Percentiles rank a stretch among this genome's conserved stretches.
phyloP scores from a whole-genome alignment of 1,139 yeast species.

The Taphrina deformans region DNA sequence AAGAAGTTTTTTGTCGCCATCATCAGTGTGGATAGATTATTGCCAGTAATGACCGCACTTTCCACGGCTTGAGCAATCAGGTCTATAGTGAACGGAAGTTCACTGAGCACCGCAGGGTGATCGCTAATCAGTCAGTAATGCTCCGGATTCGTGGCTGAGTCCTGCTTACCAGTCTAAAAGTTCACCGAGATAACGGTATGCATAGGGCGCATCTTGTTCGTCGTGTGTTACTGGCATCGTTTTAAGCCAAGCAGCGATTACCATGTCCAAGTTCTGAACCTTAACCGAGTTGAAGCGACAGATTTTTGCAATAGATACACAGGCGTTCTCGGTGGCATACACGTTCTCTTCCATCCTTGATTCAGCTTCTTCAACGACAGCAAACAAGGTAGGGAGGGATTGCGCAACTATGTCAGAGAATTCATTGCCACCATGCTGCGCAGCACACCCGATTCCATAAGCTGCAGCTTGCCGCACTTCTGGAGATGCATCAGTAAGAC shows the following conservation, averaged over 20 bases:
- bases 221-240: slow-evolving; percentile 81
- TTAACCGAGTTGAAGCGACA: slow-evolving; percentile 47
- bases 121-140: slow-evolving; percentile 10
- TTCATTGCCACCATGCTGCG: slow-evolving; percentile 68
- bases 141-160: background rate
- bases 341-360: slow-evolving; percentile 81
- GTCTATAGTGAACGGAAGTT: slow-evolving; percentile 67
- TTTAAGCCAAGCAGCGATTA: slow-evolving; percentile 73
- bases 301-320: slow-evolving; percentile 80
- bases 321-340: slow-evolving; percentile 82
- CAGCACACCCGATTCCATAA: slow-evolving; percentile 80
- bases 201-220: slow-evolving; percentile 86
- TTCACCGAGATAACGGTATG: slow-evolving; percentile 73
- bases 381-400: slow-evolving; percentile 70
- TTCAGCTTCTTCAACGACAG: slow-evolving; percentile 76
- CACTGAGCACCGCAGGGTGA: slow-evolving; percentile 61
- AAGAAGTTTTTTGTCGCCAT: slow-evolving; percentile 7
- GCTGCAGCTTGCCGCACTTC: slow-evolving; percentile 86
- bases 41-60: slow-evolving; percentile 57
- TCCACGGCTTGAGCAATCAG: slow-evolving; percentile 74
- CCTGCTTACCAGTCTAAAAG: slow-evolving; percentile 56
- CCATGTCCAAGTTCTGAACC: slow-evolving; percentile 57
- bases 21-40: background rate
- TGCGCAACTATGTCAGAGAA: slow-evolving; percentile 66
- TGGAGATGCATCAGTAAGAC: slow-evolving; percentile 61